phyloP scores from a whole-genome alignment of 2,329 filamentous ascomycete species.

The Coleophoma eucalyptorum region DNA sequence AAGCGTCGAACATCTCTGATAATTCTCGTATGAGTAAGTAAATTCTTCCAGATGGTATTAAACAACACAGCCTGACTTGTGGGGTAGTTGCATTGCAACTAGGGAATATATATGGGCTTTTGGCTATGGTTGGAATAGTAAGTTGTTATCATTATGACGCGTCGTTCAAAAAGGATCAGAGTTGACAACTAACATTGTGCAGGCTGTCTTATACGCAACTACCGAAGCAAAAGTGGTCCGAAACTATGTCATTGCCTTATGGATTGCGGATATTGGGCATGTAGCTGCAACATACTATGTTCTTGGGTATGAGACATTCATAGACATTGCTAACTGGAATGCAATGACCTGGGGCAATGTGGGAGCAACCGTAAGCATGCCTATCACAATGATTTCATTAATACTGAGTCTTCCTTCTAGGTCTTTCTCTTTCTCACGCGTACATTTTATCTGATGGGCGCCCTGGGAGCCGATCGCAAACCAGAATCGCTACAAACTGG shows the following conservation, averaged over 20 bases:
- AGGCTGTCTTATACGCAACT: constrained; percentile 61
- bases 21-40: constrained; percentile 26
- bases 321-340: constrained; percentile 60
- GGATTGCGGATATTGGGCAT: constrained; percentile 64
- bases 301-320: constrained; percentile 50
- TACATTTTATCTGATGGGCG: constrained; percentile 52
- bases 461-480: constrained; percentile 48
- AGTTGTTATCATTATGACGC: neutral
- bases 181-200: constrained; percentile 31
- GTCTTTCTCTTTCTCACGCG: constrained; percentile 52
- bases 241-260: constrained; percentile 63
- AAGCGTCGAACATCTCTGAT: constrained; percentile 27
- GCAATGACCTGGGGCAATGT: constrained; percentile 71
- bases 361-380: constrained; percentile 51
- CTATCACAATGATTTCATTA: neutral
- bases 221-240: constrained; percentile 62
- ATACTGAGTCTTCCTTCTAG: constrained; percentile 24
- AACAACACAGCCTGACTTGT: constrained; percentile 9
- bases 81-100: constrained; percentile 62
- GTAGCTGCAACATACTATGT: constrained; percentile 56
- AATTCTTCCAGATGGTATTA: neutral
- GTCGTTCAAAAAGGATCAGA: neutral
- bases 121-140: constrained; percentile 47
- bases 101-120: constrained; percentile 65
- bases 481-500: neutral